Evolutionary conservation across 169 alveolate species (phyloP).

Genomic region (Eimeria maxima): DNA sequence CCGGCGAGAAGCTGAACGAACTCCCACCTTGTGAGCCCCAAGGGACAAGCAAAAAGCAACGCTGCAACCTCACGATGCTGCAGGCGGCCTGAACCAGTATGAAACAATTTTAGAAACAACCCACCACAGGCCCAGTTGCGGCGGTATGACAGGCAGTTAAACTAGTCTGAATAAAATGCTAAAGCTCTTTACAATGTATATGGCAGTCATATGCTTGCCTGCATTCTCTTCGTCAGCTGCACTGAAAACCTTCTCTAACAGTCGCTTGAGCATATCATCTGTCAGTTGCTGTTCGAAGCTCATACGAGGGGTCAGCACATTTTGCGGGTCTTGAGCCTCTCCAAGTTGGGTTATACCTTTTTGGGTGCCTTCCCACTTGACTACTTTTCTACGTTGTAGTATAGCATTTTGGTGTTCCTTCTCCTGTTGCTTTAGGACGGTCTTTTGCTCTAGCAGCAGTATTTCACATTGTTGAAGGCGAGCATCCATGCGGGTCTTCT

Average conservation of each 20-base stretch:
- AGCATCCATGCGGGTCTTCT: slow-evolving; percentile 77
- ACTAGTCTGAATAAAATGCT: neutral
- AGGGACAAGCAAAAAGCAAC: slow-evolving; percentile 75
- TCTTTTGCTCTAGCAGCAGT: slow-evolving; percentile 76
- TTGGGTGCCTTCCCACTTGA: slow-evolving; percentile 30
- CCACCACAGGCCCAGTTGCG: neutral
- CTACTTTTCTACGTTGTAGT: slow-evolving; percentile 34
- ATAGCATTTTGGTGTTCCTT: slow-evolving; percentile 9
- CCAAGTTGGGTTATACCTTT: slow-evolving; percentile 5
- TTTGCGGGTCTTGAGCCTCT: neutral
- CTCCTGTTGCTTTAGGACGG: slow-evolving; percentile 47
- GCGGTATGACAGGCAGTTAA: neutral
- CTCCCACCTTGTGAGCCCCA: slow-evolving; percentile 81
- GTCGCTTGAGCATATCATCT: slow-evolving; percentile 19
- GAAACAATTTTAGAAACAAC: neutral
- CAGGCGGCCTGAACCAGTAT: slow-evolving; percentile 54
- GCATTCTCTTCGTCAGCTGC: slow-evolving; percentile 79
- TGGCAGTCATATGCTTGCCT: slow-evolving; percentile 16
- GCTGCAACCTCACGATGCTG: slow-evolving; percentile 79
- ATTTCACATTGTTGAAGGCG: neutral
- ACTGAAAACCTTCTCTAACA: slow-evolving; percentile 73
- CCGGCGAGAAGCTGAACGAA: slow-evolving; percentile 76
- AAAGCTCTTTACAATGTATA: too few species aligned
- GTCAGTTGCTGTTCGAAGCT: slow-evolving; percentile 71
- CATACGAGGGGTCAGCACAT: slow-evolving; percentile 78